These are phyloP conservation scores for Hura crepitans DNA, from an alignment of 441 rosid genomes.

Conservation along the genomic window DNA sequence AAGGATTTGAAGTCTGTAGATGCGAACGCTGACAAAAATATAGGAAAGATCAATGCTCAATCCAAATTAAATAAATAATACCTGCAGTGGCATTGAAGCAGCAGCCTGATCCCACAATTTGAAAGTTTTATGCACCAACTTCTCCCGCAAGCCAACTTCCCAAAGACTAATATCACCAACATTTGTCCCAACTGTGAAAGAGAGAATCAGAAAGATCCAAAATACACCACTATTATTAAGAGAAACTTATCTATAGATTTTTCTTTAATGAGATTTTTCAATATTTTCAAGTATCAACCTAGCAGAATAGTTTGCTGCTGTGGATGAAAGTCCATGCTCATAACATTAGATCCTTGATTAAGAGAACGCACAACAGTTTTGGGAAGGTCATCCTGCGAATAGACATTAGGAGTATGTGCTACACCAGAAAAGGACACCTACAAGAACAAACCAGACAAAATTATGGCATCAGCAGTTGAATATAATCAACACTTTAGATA, in stretches of 20 bases:
- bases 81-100: slow-evolving; percentile 60
- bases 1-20: not conserved
- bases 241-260: not conserved
- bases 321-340: slow-evolving; percentile 89
- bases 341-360: slow-evolving; percentile 66
- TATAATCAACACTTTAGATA: not conserved
- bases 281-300: slow-evolving; percentile 35
- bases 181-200: slow-evolving; percentile 60
- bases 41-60: not conserved
- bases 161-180: slow-evolving; percentile 70
- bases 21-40: slow-evolving; percentile 11
- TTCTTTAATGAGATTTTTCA: not conserved
- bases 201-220: slow-evolving; percentile 5
- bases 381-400: slow-evolving; percentile 70
- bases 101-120: slow-evolving; percentile 65
- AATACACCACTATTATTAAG: not conserved
- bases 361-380: slow-evolving; percentile 46
- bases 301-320: slow-evolving; percentile 68
- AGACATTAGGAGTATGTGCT: slow-evolving; percentile 48
- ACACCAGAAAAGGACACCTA: slow-evolving; percentile 41
- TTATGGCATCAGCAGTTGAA: not conserved
- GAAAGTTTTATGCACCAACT: slow-evolving; percentile 54
- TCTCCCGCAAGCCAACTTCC: slow-evolving; percentile 72
- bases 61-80: slow-evolving; percentile 20
- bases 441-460: not conserved